Evolutionary conservation across 129 eudicot genomes (phyloP), one percentile per base, ranked within the genome.

Genomic region (Artemisia tridentata): DNA sequence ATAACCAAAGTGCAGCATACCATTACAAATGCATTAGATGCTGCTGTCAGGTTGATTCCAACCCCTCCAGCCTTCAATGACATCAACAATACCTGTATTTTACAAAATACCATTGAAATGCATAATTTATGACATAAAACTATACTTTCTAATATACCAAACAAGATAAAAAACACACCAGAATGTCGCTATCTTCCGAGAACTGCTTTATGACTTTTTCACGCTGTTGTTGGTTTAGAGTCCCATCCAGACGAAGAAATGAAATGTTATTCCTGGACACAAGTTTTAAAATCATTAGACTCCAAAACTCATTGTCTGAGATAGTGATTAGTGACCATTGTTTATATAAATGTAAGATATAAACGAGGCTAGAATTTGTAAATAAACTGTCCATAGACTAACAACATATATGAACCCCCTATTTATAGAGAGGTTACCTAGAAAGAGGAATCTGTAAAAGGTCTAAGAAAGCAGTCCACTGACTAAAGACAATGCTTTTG

Each of bases 51-150:
- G 71, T 93, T 93, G 75, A 90, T 93, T 62, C 99, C 99, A 71
- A 93, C 99, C 72, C 99, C 99, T 64, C 99, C 99, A 53, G 99
- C 99, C 80, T 93, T 93, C 78, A 93, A 57, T 38, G 99, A 93
- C 96, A 93, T 87, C 62, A 93, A 87, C 71, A 93, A 71, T 47
- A 93, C 98, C 98, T 93, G 72, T 63, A 67, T 9, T 55, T 13
- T 57, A 43, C 21, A 56, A 46, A 56, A 46, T 51, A 56, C n/a
- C 7, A 18, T 16, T 45, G 0, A 49, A 29, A 48, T 34, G 29
- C 61, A 56, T 23, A 2, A 59, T 10, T 14, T 13, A 29, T 17
- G 34, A 34, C 31, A 60, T 38, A 38, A 38, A 38, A 7, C 45
- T 38, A 7, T 38, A 21, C 31, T 60, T 60, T 60, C 18, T 27